Base-by-base conservation (phyloP, 169 alveolate genomes). In the Ichthyophthirius multifiliis region DNA sequence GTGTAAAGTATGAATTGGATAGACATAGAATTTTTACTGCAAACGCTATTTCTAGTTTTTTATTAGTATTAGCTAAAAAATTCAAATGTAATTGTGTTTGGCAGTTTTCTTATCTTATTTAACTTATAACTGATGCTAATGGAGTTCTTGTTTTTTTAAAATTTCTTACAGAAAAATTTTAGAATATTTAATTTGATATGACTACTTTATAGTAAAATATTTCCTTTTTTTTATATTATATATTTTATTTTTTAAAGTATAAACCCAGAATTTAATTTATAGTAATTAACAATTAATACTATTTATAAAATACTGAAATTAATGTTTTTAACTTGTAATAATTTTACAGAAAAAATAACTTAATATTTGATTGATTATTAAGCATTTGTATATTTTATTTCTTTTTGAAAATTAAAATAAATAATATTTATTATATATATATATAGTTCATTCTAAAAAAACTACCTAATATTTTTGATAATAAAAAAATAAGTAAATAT, bases 101-200 rank as follows among this genome's bases (percentile, higher is more conserved):
- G 27, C 55, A 89, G 64, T 78, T 71, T 20, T 48, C 84, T 35
- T 89, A 89, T 18, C 34, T 89, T n/a, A 78, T 87, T 15, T 37
- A 85, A 46, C 71, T 89, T 3, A 82, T 89, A 30, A 87, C 89
- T 23, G 94, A 89, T 85, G 94, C 94, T 15, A 89, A 89, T 78
- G 94, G 94, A 7, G 84, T 89, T 1, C 48, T 85, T 18, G 94
- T 85, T 0, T 78, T 89, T 6, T 75, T 89, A n/a, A 89, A 89
- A 63, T 89, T 89, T 67, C 48, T 89, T 13, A 86, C 84, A 45
- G 82, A 89, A 71, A 89, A 83, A 35, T 87, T 87, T 30, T 65
- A 83, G 7, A 45, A 64, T 23, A 65, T 83, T 3, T 46, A 31
- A 44, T 18, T 62, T 16, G 39, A 41, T 6, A 37, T 67, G n/a